Base-by-base conservation (phyloP, 768 basidiomycete species). In the Ramaria sp. region DNA sequence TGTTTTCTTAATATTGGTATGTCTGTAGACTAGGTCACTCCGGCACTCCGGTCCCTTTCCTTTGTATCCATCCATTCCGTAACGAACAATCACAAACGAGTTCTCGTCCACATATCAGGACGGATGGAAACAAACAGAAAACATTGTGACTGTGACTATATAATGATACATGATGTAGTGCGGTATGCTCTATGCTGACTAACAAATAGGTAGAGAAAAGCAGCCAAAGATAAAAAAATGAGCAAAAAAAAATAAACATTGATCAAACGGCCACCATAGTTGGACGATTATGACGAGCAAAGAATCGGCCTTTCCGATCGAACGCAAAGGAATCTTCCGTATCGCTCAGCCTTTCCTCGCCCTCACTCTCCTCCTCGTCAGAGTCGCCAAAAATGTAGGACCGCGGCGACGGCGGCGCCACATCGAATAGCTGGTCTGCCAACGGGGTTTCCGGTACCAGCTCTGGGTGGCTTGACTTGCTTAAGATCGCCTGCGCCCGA, bases 291-390 rank as follows among this genome's bases (percentile, higher is more conserved):
- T 4, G 34, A 4, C 13, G 24, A 22, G 33, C 55, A 37, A 57
- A 57, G 19, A 48, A 48, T 4, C 55, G 45, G 37, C 46, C 48
- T 19, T 57, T 57, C 22, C 46, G 45, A 50, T 57, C 55, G 20
- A 57, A 57, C 47, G 55, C 55, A 38, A 57, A 57, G 15, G 55
- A 57, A 33, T 57, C 55, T 39, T 57, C 55, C 9, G 33, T 31
- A 13, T 43, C 45, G 9, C 22, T 22, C 33, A n/a, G 24, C 46
- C 27, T 31, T 19, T 48, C 47, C 48, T 57, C 55, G 20, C 31
- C 31, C 34, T 39, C 37, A 7, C 37, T 52, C 51, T 37, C 37
- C 34, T 39, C 33, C 11, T 37, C 37, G n/a, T 37, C 51, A 27
- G 48, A 49, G 1, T 43, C 45, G 15, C 17, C 41, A 19, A 50